A percentile compares a stretch with the other conserved stretches of the same genome.
Conservation (phyloP, 2,329 filamentous ascomycete species). For the Aspergillus quadricinctus region DNA sequence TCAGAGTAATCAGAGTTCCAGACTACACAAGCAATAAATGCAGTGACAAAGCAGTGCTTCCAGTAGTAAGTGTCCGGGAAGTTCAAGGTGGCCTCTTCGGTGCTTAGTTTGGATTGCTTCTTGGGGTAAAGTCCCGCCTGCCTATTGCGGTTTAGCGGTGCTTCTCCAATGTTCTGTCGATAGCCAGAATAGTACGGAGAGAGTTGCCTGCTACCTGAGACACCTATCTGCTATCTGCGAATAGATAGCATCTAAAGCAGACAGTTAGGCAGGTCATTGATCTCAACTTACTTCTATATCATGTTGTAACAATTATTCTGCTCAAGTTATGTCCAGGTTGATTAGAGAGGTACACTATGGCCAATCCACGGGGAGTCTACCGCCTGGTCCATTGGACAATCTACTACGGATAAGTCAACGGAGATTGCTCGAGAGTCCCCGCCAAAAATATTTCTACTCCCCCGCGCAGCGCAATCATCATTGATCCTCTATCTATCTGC, state of each 20-base stretch:
- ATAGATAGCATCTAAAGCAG: too few species aligned
- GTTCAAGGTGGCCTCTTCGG: slow-evolving; percentile 44
- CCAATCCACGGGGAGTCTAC: neutral
- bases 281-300: neutral
- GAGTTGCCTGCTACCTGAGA: too few species aligned
- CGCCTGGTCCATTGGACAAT: neutral
- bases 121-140: slow-evolving; percentile 10
- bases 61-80: slow-evolving; percentile 24
- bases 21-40: neutral
- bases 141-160: slow-evolving; percentile 15
- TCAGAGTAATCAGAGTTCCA: neutral
- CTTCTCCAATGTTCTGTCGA: slow-evolving; percentile 15
- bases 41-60: neutral
- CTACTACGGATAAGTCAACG: neutral
- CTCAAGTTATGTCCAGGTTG: neutral
- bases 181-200: too few species aligned
- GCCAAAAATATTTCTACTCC: neutral
- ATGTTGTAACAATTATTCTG: neutral
- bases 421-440: slow-evolving; percentile 1
- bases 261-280: neutral
- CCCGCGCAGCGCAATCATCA: too few species aligned
- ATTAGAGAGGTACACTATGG: neutral
- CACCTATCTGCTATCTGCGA: too few species aligned
- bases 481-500: neutral
- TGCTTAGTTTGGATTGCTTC: slow-evolving; percentile 13